These are phyloP conservation scores for Ophiocordyceps camponoti-saundersi DNA, from an alignment of 2,329 filamentous ascomycete species.

Conservation along the genomic window DNA sequence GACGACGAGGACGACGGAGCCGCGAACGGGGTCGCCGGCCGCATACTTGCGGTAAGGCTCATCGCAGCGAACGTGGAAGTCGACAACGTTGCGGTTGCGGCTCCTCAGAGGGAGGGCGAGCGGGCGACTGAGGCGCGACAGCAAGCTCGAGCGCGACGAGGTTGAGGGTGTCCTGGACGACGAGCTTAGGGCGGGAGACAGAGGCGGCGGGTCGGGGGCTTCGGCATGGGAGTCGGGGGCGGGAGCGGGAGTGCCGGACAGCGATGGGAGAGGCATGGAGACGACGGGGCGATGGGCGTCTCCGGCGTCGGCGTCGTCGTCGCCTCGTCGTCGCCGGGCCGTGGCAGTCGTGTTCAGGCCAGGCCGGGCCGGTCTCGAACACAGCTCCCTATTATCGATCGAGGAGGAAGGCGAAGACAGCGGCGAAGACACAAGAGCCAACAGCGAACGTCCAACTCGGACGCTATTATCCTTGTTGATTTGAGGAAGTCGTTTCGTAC, in stretches of 20 bases:
- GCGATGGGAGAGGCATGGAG: not conserved
- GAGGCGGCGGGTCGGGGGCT: constrained; percentile 5
- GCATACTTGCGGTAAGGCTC: constrained; percentile 64
- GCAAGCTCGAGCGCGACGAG: constrained; percentile 18
- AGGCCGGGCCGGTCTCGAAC: not conserved
- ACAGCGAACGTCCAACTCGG: too few species aligned
- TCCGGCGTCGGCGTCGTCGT: constrained; percentile 3
- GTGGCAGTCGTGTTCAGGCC: not conserved
- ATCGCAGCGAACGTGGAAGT: constrained; percentile 62
- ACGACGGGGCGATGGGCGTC: not conserved
- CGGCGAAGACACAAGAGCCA: not conserved
- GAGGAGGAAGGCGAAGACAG: not conserved
- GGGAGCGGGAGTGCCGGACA: not conserved
- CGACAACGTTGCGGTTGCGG: constrained; percentile 48
- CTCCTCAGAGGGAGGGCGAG: constrained; percentile 31
- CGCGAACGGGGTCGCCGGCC: constrained; percentile 58
- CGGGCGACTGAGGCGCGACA: constrained; percentile 35
- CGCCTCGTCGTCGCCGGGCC: not conserved
- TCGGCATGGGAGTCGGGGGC: constrained; percentile 14
- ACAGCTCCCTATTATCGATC: not conserved
- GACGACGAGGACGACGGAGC: constrained; percentile 55
- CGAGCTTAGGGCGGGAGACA: not conserved
- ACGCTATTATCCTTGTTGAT: too few species aligned
- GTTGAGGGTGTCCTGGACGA: constrained; percentile 2
- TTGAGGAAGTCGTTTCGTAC: not conserved